phyloP scores from a whole-genome alignment of 805 yeast species.

The Ogataea philodendri region DNA sequence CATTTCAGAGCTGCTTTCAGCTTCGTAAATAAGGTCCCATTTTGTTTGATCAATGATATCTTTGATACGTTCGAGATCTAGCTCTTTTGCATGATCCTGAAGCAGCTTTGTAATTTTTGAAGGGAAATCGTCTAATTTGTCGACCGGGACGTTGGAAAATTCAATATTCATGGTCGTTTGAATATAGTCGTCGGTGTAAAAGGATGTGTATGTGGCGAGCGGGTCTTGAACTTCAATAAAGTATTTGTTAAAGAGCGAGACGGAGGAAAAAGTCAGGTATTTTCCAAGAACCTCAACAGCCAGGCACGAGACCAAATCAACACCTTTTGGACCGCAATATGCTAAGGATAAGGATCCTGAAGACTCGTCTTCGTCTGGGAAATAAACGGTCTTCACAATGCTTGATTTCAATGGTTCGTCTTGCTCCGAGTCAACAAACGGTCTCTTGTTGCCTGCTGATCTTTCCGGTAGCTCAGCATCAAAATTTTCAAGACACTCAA shows the following conservation, averaged over 20 bases:
- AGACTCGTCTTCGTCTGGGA: constrained; percentile 87
- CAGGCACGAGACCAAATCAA: constrained; percentile 49
- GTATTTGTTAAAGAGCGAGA: constrained; percentile 67
- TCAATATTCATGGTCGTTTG: constrained; percentile 56
- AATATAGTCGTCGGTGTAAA: constrained; percentile 71
- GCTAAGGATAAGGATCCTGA: constrained; percentile 71
- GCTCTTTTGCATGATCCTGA: constrained; percentile 47
- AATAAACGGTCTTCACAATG: constrained; percentile 54
- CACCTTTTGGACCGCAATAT: constrained; percentile 78
- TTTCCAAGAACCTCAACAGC: constrained; percentile 72
- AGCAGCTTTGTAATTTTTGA: constrained; percentile 49
- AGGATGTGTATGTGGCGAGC: constrained; percentile 66
- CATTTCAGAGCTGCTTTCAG: constrained; percentile 61
- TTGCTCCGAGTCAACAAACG: constrained; percentile 72
- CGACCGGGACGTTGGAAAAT: constrained; percentile 75
- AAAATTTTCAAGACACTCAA: constrained; percentile 56
- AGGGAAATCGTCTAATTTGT: constrained; percentile 53
- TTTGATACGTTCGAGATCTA: constrained; percentile 64
- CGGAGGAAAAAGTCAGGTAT: constrained; percentile 74
- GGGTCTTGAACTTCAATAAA: constrained; percentile 85
- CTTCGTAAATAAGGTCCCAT: constrained; percentile 56
- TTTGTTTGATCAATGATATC: constrained; percentile 66
- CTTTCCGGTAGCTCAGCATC: constrained; percentile 47
- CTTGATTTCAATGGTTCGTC: constrained; percentile 40
- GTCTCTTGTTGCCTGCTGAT: constrained; percentile 55